Percentiles rank a stretch among this genome's conserved stretches.
These are phyloP conservation scores for Podospora pseudocomata DNA, from an alignment of 495 filamentous ascomycete genomes.

Conservation along the genomic window DNA sequence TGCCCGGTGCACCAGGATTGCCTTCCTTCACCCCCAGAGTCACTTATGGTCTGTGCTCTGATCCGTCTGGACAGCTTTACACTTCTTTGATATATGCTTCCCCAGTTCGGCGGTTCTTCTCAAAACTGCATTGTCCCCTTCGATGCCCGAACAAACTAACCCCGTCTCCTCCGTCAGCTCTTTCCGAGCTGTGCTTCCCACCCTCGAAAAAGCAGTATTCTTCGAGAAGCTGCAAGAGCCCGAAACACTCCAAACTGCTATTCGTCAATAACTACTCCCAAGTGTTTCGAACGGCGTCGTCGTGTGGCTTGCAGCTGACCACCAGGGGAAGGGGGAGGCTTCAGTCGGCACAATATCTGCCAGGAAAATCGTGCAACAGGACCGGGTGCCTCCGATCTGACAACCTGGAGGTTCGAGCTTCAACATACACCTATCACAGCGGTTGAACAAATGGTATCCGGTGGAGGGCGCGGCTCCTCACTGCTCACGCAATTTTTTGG, in stretches of 20 bases:
- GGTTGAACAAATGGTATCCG: background rate
- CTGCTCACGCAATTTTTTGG: background rate
- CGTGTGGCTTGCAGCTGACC: constrained; percentile 1
- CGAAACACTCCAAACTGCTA: background rate
- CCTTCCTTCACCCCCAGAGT: background rate
- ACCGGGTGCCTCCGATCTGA: background rate
- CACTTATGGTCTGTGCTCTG: background rate
- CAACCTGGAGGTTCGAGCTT: background rate
- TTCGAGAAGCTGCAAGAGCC: constrained; percentile 1
- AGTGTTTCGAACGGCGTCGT: background rate
- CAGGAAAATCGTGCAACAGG: background rate
- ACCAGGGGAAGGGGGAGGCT: background rate
- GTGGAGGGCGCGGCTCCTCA: background rate
- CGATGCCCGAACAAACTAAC: background rate
- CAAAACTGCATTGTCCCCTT: background rate
- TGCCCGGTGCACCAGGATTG: background rate
- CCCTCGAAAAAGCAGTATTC: background rate
- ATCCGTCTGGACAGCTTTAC: background rate
- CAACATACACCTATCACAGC: background rate
- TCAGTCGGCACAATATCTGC: background rate
- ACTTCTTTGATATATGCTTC: background rate
- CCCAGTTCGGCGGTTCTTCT: background rate
- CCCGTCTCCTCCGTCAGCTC: background rate
- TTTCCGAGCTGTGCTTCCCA: background rate
- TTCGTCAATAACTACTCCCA: background rate